phyloP scores from a whole-genome alignment of 2,329 filamentous ascomycete genomes.

The Ceratocystis smalleyi region DNA sequence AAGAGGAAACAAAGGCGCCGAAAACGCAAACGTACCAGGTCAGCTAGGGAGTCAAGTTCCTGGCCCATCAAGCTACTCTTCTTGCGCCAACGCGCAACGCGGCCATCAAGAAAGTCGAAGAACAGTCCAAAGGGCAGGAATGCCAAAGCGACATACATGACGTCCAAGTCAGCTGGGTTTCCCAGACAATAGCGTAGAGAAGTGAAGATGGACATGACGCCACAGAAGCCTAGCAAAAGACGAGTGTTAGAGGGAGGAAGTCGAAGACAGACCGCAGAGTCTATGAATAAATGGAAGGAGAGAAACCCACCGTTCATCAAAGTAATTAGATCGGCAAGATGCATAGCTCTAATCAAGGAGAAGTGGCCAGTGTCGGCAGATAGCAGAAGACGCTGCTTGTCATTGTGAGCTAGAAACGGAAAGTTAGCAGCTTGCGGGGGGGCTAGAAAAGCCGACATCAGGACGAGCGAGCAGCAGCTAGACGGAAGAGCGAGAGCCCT shows the following conservation, averaged over 20 bases:
- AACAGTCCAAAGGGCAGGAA: slow-evolving; percentile 89
- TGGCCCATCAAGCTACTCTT: slow-evolving; percentile 98
- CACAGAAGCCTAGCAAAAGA: slow-evolving; percentile 50
- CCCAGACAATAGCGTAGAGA: slow-evolving; percentile 85
- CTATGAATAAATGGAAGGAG: not conserved
- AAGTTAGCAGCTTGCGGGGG: not conserved
- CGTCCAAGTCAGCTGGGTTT: slow-evolving; percentile 45
- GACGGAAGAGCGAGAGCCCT: not conserved
- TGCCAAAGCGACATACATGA: slow-evolving; percentile 66
- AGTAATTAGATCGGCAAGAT: slow-evolving; percentile 73
- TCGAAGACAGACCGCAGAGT: not conserved
- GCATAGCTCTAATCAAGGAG: slow-evolving; percentile 50
- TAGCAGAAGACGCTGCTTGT: slow-evolving; percentile 64
- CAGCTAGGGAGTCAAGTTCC: slow-evolving; percentile 87
- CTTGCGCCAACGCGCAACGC: slow-evolving; percentile 87
- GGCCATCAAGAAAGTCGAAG: slow-evolving; percentile 97
- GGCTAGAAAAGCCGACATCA: not conserved
- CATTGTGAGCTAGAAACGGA: slow-evolving; percentile 33
- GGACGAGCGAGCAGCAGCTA: not conserved
- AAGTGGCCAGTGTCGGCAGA: slow-evolving; percentile 59
- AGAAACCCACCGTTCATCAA: slow-evolving; percentile 51
- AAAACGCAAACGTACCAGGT: slow-evolving; percentile 52
- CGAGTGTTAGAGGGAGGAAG: not conserved
- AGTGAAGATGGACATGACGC: slow-evolving; percentile 89
- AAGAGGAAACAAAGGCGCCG: not conserved